A percentile compares a stretch with the other conserved stretches of the same genome.
Evolutionary conservation across 1,284 basidiomycete genomes (phyloP).

Genomic region (Puccinia hordei): DNA sequence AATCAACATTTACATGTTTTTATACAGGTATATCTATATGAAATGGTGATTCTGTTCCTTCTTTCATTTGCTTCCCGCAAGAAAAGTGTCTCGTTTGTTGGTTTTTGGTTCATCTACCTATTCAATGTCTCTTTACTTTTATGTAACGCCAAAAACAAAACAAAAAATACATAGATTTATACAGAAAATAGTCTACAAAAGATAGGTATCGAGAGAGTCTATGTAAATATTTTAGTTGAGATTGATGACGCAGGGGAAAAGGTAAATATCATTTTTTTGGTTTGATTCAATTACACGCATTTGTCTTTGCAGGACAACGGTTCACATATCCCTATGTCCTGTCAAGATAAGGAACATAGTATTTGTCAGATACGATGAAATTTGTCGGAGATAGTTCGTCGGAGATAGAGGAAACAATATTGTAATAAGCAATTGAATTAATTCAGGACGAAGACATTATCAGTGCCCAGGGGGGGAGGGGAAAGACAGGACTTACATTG

Average conservation of each 20-base stretch:
- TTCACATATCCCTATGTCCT: slow-evolving; percentile 12
- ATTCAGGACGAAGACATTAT: background rate
- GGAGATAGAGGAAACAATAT: background rate
- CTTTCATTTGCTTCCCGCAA: background rate
- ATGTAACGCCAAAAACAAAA: too few relatives aligned
- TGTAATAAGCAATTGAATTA: background rate
- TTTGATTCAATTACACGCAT: background rate
- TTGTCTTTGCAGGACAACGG: background rate
- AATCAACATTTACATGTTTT: background rate
- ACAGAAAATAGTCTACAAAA: too few relatives aligned
- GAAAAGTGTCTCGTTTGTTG: background rate
- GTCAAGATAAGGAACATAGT: background rate
- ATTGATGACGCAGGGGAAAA: too few relatives aligned
- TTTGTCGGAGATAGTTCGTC: too few relatives aligned
- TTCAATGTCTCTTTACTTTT: too few relatives aligned
- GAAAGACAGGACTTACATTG: background rate
- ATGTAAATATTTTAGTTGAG: background rate
- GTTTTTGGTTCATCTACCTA: background rate
- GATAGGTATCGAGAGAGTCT: too few relatives aligned
- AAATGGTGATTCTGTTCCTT: background rate
- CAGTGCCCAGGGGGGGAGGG: background rate
- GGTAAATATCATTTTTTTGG: too few relatives aligned
- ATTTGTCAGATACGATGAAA: background rate
- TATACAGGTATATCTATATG: background rate
- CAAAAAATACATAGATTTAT: too few relatives aligned